Evolutionary conservation across 2,329 filamentous ascomycete genomes (phyloP), one percentile per base, ranked within the genome.

Genomic region (Epichloe coenophiala): DNA sequence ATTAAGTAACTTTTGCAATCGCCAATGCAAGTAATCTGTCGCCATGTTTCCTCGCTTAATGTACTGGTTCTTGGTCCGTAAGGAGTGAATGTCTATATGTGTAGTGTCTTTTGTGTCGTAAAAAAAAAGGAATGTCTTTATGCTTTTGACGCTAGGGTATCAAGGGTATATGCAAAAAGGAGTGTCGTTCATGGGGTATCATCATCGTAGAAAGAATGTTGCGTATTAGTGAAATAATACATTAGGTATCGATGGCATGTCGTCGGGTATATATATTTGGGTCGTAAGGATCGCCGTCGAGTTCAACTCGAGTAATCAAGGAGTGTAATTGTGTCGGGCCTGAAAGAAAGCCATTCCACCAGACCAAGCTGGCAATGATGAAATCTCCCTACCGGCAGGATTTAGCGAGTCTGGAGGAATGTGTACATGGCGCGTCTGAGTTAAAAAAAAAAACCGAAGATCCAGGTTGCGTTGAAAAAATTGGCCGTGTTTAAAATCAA

Each of bases 71-170:
- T 33, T 17, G 35, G 43, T 55, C 54, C 54, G 48, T 50, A 55
- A 50, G 54, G 54, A 54, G 52, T 54, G 54, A 33, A 48, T 54
- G 33, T 46, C 48, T 46, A 50, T 50, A 40, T 15, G 40, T 37
- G 40, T 37, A 33, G 31, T 38, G n/a, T 31, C 17, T 51, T 35
- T 39, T 12, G 41, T 65, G 63, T 66, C 19, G 11, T 19, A 8
- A 7, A 27, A 27, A 27, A 27, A 42, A 73, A 71, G 69, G 71
- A 73, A 67, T 65, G 69, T 68, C 60, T 68, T 64, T 68, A 70
- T 70, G 42, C 59, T 60, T 59, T 57, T 46, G 44, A 62, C 61
- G 36, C 35, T 45, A 5, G 48, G 48, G 48, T 50, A 50, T 50
- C 48, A 33, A 27, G 35, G 11, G 33, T 46, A 13, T n/a, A 45